phyloP scores from a whole-genome alignment of 306 rosid genomes.

The Begonia loranthoides region DNA sequence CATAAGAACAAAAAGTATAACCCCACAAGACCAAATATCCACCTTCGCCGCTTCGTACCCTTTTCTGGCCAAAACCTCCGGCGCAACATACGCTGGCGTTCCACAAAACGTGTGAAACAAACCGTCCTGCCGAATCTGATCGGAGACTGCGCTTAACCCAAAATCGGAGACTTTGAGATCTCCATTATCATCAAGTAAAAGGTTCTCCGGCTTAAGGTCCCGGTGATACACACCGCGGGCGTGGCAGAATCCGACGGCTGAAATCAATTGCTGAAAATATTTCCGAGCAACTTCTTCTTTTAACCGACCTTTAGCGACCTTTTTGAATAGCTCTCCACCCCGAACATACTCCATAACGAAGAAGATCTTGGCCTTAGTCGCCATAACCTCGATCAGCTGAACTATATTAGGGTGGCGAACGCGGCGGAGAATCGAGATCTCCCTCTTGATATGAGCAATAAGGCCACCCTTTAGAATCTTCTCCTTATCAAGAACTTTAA shows the following conservation, averaged over 20 bases:
- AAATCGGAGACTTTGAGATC: conserved; percentile 46
- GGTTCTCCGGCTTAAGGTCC: conserved; percentile 53
- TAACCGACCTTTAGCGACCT: conserved; percentile 38
- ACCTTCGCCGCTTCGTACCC: conserved; percentile 68
- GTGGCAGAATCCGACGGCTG: conserved; percentile 48
- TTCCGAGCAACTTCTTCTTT: conserved; percentile 39
- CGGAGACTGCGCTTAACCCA: conserved; percentile 44
- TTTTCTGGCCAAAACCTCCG: conserved; percentile 41
- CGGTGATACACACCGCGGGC: conserved; percentile 51
- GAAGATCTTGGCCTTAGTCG: conserved; percentile 52
- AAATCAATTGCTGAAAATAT: conserved; percentile 54
- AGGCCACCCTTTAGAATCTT: conserved; percentile 26
- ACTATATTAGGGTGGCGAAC: conserved; percentile 50
- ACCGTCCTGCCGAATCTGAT: conserved; percentile 28
- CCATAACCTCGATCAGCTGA: conserved; percentile 52
- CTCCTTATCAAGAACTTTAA: conserved; percentile 42
- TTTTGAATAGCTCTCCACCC: conserved; percentile 54
- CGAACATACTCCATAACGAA: conserved; percentile 43
- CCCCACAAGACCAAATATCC: conserved; percentile 77
- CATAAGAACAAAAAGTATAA: conserved; percentile 49
- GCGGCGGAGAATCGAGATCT: conserved; percentile 36
- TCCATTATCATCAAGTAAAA: conserved; percentile 51
- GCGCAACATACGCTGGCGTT: conserved; percentile 55
- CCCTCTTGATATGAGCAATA: conserved; percentile 49
- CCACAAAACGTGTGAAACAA: conserved; percentile 59